These are phyloP conservation scores for Mimosa pudica DNA, from an alignment of 306 rosid genomes.

Conservation along the genomic window DNA sequence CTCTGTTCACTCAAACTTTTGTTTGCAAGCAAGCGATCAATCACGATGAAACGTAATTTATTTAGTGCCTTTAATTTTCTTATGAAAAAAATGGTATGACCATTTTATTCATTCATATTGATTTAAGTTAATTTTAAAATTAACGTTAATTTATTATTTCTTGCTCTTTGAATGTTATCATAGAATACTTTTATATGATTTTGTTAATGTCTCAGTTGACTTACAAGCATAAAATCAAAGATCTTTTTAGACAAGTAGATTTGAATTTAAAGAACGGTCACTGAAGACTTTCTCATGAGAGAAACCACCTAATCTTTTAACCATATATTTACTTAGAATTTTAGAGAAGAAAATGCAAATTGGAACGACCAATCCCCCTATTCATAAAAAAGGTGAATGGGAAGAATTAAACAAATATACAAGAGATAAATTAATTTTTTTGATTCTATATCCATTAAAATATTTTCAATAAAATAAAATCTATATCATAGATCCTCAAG, in stretches of 20 bases:
- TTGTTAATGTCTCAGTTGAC: not conserved
- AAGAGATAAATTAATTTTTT: no score
- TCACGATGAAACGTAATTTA: not conserved
- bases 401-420: no score
- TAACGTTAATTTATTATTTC: not conserved
- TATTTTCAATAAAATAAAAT: no score
- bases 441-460: no score
- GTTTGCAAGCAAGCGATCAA: not conserved
- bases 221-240: no score
- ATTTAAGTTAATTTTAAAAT: not conserved
- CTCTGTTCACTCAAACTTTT: not conserved
- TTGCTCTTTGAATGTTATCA: not conserved
- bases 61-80: not conserved
- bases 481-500: no score
- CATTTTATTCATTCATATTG: not conserved
- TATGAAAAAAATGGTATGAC: no score
- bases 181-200: not conserved
- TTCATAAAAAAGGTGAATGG: no score
- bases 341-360: not conserved
- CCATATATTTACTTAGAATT: not conserved
- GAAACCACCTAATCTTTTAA: not conserved
- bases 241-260: no score
- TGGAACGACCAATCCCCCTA: no score
- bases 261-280: not conserved
- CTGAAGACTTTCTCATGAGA: not conserved